These are phyloP conservation scores for Rubus idaeus DNA, from an alignment of 306 rosid species.

Conservation along the genomic window DNA sequence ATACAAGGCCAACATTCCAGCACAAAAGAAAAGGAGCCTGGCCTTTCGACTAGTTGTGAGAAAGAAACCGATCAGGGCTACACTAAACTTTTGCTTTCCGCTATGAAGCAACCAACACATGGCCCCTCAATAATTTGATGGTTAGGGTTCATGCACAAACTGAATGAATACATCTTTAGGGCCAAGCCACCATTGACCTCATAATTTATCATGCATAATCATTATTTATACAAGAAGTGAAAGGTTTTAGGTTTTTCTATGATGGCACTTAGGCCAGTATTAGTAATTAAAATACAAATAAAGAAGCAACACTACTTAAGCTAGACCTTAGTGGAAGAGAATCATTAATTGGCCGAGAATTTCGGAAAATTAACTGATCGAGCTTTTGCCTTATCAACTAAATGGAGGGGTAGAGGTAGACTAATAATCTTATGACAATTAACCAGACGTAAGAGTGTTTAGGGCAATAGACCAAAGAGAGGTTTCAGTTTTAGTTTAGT, in stretches of 20 bases:
- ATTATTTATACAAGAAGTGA: conserved; percentile 20
- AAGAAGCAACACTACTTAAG: conserved; percentile 16
- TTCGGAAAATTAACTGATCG: conserved; percentile 18
- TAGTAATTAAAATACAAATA: conserved; percentile 14
- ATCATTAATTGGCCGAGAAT: conserved; percentile 45
- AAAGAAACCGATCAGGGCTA: conserved; percentile 23
- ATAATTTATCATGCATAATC: conserved; percentile 25
- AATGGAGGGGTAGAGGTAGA: conserved; percentile 6
- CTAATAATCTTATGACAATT: conserved; percentile 35
- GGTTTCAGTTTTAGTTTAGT: conserved; percentile 16
- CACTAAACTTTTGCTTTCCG: conserved; percentile 50
- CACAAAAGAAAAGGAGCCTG: conserved; percentile 12
- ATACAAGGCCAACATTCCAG: conserved; percentile 10
- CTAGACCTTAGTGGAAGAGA: conserved; percentile 40
- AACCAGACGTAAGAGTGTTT: conserved; percentile 17
- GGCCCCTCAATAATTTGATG: conserved; percentile 32
- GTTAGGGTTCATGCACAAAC: conserved; percentile 28
- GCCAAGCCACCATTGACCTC: conserved; percentile 32
- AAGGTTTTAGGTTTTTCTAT: conserved; percentile 21
- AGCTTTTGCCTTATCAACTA: conserved; percentile 25
- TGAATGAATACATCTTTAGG: conserved; percentile 27
- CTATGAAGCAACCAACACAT: conserved; percentile 39
- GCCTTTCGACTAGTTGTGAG: conserved; percentile 19
- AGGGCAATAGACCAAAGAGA: conserved; percentile 18
- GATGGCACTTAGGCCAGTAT: conserved; percentile 9